phyloP scores from a whole-genome alignment of 176 grass and related monocot genomes.

The Pharus latifolius region DNA sequence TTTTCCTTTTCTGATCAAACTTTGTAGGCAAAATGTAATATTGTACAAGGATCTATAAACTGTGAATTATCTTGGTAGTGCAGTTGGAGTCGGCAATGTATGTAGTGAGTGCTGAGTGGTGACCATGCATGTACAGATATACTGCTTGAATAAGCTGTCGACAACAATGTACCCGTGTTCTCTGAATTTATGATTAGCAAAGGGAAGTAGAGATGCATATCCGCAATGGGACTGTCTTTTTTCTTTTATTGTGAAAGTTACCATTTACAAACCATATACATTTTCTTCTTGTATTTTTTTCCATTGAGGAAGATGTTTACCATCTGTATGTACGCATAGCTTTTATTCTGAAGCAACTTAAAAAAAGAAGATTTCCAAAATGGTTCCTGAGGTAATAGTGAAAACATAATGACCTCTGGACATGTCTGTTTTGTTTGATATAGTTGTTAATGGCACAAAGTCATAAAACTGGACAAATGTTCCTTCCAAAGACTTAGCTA shows the following conservation, averaged over 20 bases:
- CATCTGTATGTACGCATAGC: neutral
- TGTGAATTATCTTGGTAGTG: neutral
- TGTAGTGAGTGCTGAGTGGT: neutral
- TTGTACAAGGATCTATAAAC: neutral
- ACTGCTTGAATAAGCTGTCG: neutral
- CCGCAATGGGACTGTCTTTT: neutral
- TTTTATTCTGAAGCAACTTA: neutral
- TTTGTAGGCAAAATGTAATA: neutral
- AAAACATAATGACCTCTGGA: neutral
- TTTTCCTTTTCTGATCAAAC: neutral
- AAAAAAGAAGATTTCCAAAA: neutral
- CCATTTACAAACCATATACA: neutral
- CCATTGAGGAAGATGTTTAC: neutral
- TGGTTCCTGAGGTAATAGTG: neutral
- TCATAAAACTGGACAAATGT: constrained; percentile 1
- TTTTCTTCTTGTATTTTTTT: no score
- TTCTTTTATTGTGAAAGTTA: neutral
- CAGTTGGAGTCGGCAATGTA: neutral
- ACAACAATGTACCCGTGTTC: neutral
- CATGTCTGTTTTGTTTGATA: neutral
- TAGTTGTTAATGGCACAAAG: neutral
- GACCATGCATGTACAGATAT: neutral
- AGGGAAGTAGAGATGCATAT: neutral
- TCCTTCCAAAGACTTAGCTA: neutral
- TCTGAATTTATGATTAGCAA: neutral